A percentile compares a stretch with the other conserved stretches of the same genome.
Conservation (phyloP, 805 yeast species). For the Metschnikowia borealis region DNA sequence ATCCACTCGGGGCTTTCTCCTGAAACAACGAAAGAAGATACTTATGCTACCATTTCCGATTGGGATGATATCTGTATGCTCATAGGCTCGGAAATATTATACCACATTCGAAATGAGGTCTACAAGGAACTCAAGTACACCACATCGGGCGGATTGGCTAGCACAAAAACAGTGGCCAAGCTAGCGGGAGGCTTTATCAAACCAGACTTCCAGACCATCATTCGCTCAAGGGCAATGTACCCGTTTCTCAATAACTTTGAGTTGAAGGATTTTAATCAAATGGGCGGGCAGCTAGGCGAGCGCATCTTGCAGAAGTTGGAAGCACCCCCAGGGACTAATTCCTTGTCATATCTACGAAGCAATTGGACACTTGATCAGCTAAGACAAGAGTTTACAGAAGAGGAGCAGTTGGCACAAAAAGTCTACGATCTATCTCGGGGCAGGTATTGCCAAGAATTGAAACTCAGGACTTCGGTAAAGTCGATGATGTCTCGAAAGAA, state of each 20-base stretch:
- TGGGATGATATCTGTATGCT: conserved; percentile 82
- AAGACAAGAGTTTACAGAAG: conserved; percentile 28
- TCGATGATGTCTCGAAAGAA: conserved; percentile 90
- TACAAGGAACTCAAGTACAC: conserved; percentile 63
- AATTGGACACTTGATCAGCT: conserved; percentile 33
- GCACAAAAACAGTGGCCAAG: conserved; percentile 76
- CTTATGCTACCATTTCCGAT: conserved; percentile 18
- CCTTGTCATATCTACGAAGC: conserved; percentile 45
- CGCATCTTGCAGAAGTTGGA: conserved; percentile 46
- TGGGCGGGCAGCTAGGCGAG: conserved; percentile 88
- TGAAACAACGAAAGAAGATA: not conserved
- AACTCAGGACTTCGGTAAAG: conserved; percentile 58
- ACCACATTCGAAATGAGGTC: conserved; percentile 51
- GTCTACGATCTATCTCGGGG: conserved; percentile 68
- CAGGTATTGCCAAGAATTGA: conserved; percentile 47
- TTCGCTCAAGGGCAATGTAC: conserved; percentile 46
- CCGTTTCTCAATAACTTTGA: conserved; percentile 58
- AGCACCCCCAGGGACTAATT: conserved; percentile 47
- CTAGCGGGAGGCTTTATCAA: conserved; percentile 81
- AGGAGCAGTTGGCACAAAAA: conserved; percentile 48
- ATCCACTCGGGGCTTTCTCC: not conserved
- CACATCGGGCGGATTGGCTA: conserved; percentile 84
- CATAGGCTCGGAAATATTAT: conserved; percentile 60
- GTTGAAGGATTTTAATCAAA: conserved; percentile 75
- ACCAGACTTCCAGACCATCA: conserved; percentile 82